A percentile compares a stretch with the other conserved stretches of the same genome.
phyloP scores from a whole-genome alignment of 257 asterid species.

The Anisodus tanguticus region DNA sequence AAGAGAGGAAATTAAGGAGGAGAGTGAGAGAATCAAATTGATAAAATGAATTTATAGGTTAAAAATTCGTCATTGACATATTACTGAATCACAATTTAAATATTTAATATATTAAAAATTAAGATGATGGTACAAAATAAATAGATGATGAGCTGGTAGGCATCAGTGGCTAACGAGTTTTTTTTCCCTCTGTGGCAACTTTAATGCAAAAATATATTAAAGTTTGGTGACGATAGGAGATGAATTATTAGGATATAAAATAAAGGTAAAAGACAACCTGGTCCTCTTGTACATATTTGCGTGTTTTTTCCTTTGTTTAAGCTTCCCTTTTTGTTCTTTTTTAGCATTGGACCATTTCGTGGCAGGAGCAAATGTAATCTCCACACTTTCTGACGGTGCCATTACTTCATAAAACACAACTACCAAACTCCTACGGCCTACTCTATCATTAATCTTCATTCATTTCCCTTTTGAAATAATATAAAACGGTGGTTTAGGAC shows the following conservation, averaged over 20 bases:
- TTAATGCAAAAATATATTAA: neutral
- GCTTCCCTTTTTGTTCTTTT: constrained; percentile 20
- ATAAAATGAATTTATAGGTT: neutral
- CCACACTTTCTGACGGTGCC: constrained; percentile 13
- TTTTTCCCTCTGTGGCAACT: neutral
- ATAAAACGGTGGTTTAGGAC: neutral
- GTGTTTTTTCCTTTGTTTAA: neutral
- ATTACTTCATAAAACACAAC: neutral
- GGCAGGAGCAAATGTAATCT: constrained; percentile 21
- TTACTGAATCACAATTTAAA: neutral
- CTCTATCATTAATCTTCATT: neutral
- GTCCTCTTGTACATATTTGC: constrained; percentile 19
- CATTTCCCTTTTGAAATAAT: neutral
- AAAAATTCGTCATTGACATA: neutral
- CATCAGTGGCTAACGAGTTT: constrained; percentile 4
- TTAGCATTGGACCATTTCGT: constrained; percentile 18
- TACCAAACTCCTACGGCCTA: neutral
- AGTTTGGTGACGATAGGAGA: constrained; percentile 15
- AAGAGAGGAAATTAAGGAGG: neutral
- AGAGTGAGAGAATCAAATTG: neutral
- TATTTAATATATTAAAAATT: neutral
- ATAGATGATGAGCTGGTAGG: constrained; percentile 26
- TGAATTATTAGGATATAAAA: constrained; percentile 23
- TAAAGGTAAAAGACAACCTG: constrained; percentile 23
- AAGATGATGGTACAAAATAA: neutral